These are phyloP conservation scores for Globisporangium cederbergense DNA, from an alignment of 352 stramenopile genomes.

Conservation along the genomic window DNA sequence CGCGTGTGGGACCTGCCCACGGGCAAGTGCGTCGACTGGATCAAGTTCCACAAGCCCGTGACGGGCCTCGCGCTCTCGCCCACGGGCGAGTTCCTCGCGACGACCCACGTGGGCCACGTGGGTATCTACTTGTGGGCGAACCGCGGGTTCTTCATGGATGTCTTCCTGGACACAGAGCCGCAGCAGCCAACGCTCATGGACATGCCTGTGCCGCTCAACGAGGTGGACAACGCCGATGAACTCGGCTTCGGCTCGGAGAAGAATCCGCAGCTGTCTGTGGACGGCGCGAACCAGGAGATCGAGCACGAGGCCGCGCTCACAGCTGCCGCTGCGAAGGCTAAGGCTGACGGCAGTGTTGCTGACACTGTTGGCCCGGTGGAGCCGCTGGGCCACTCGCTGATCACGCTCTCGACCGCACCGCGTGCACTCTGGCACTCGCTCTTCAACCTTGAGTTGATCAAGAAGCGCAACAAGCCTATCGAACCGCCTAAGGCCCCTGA, in stretches of 20 bases:
- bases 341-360: conserved; percentile 37
- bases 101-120: conserved; percentile 88
- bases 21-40: conserved; percentile 93
- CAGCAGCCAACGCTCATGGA: conserved; percentile 84
- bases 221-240: conserved; percentile 70
- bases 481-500: conserved; percentile 93
- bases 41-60: conserved; percentile 90
- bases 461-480: conserved; percentile 95
- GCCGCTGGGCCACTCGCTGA: conserved; percentile 57
- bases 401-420: conserved; percentile 74
- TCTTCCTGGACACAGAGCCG: conserved; percentile 81
- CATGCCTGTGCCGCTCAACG: conserved; percentile 87
- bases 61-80: conserved; percentile 92
- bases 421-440: conserved; percentile 89
- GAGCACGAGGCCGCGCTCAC: conserved; percentile 14
- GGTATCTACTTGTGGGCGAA: conserved; percentile 96
- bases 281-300: conserved; percentile 18
- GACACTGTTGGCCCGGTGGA: conserved; percentile 32
- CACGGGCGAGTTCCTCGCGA: conserved; percentile 95
- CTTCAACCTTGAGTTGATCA: conserved; percentile 93
- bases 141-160: conserved; percentile 90
- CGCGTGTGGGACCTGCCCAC: conserved; percentile 95
- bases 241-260: conserved; percentile 51
- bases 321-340: conserved; percentile 41
- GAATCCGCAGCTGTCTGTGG: conserved; percentile 41